Evolutionary conservation across 2,329 filamentous ascomycete genomes (phyloP).

Genomic region (Trichophyton verrucosum): DNA sequence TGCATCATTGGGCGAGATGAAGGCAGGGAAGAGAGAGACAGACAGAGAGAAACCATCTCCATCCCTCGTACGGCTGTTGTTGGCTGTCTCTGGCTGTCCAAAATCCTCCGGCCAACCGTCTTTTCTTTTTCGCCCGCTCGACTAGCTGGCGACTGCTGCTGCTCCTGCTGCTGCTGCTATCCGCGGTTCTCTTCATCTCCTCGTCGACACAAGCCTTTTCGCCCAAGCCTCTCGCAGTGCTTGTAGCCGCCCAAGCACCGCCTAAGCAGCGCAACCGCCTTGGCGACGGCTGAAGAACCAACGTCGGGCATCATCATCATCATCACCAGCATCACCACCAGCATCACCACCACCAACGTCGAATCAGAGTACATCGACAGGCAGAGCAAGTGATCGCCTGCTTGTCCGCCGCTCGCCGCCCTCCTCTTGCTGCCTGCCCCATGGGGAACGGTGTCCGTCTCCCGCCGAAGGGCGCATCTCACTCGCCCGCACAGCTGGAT

Average conservation of each 20-base stretch:
- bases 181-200: not conserved
- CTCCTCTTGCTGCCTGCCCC: not conserved
- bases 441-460: slow-evolving; percentile 1
- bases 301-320: too few species aligned
- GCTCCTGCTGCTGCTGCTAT: not conserved
- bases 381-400: not conserved
- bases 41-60: not conserved
- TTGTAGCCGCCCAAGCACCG: not conserved
- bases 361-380: too few species aligned
- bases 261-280: not conserved
- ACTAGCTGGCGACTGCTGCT: too few species aligned
- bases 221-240: not conserved
- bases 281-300: not conserved
- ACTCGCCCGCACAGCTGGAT: not conserved
- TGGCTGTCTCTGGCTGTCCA: too few species aligned
- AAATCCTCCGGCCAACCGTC: too few species aligned
- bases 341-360: too few species aligned
- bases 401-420: not conserved
- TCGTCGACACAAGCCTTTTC: slow-evolving; percentile 2
- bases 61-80: not conserved
- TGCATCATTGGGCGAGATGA: not conserved
- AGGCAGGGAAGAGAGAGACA: not conserved
- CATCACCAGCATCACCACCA: too few species aligned
- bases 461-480: not conserved
- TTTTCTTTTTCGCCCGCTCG: too few species aligned